phyloP scores from a whole-genome alignment of 1,139 yeast species.

The Candida pseudoviswanathii region DNA sequence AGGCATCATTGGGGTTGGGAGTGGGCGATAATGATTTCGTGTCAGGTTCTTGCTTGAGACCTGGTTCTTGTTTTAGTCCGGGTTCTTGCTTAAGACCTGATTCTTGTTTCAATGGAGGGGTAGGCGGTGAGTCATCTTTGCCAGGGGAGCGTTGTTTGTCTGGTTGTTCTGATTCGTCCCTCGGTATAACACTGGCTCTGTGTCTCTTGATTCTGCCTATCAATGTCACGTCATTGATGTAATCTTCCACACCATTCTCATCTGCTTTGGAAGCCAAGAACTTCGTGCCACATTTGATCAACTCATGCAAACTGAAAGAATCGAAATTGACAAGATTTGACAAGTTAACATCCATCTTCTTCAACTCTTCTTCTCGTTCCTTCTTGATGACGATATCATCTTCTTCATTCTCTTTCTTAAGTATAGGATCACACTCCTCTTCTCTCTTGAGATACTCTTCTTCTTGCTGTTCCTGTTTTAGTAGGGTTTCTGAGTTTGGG shows the following conservation, averaged over 20 bases:
- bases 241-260: slow-evolving; percentile 24
- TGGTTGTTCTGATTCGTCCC: slow-evolving; percentile 12
- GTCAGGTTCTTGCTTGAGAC: slow-evolving; percentile 14
- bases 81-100: neutral
- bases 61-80: slow-evolving; percentile 10
- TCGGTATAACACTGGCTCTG: slow-evolving; percentile 14
- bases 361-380: slow-evolving; percentile 49
- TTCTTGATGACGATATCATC: slow-evolving; percentile 36
- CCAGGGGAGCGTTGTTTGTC: slow-evolving; percentile 11
- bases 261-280: slow-evolving; percentile 71
- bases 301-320: slow-evolving; percentile 63
- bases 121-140: slow-evolving; percentile 3
- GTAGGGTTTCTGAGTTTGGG: slow-evolving; percentile 57
- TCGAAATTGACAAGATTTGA: slow-evolving; percentile 58
- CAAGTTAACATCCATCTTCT: slow-evolving; percentile 48
- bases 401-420: slow-evolving; percentile 20
- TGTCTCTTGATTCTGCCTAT: slow-evolving; percentile 40
- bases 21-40: slow-evolving; percentile 12
- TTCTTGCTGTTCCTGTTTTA: slow-evolving; percentile 23
- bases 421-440: slow-evolving; percentile 27
- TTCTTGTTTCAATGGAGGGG: slow-evolving; percentile 10
- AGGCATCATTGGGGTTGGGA: slow-evolving; percentile 13
- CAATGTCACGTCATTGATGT: slow-evolving; percentile 21
- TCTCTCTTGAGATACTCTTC: slow-evolving; percentile 18
- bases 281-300: slow-evolving; percentile 69